A percentile compares a stretch with the other conserved stretches of the same genome.
Conservation (phyloP, 2,329 filamentous ascomycete species). For the Pestalotiopsis sp. region DNA sequence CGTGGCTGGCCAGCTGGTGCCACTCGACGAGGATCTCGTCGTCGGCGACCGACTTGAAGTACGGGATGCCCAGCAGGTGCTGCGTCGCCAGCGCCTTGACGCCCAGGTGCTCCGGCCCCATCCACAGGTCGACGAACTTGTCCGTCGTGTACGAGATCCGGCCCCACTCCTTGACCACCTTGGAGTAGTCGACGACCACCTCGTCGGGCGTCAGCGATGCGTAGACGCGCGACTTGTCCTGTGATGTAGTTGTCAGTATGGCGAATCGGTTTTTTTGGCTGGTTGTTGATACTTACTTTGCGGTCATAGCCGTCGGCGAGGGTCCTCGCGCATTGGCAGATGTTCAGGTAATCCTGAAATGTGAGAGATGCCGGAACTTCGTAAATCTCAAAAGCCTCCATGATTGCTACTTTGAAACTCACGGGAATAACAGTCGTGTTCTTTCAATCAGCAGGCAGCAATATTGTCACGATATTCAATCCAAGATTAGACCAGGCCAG, state of each 20-base stretch:
- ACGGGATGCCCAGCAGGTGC: slow-evolving; percentile 7
- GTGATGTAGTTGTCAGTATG: background rate
- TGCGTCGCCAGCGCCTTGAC: slow-evolving; percentile 6
- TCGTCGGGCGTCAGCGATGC: background rate
- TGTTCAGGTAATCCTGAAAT: slow-evolving; percentile 1
- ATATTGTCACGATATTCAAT: background rate
- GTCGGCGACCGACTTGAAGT: slow-evolving; percentile 4
- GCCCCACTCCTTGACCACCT: slow-evolving; percentile 1
- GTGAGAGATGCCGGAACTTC: background rate
- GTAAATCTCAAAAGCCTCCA: slow-evolving; percentile 8
- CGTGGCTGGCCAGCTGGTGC: slow-evolving; percentile 10
- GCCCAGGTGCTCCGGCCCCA: slow-evolving; percentile 1
- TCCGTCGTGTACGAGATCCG: background rate
- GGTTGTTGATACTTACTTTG: background rate
- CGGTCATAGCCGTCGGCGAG: slow-evolving; percentile 11
- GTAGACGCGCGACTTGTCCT: slow-evolving; percentile 6
- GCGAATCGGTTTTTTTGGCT: background rate
- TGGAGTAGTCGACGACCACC: slow-evolving; percentile 5
- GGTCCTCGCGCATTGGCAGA: slow-evolving; percentile 3
- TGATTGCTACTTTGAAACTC: background rate
- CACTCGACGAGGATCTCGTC: slow-evolving; percentile 8
- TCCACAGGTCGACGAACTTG: slow-evolving; percentile 2
- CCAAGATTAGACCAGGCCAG: background rate
- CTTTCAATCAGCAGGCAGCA: background rate
- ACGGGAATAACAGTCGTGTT: background rate